These are phyloP conservation scores for Corynascus novoguineensis DNA, from an alignment of 495 filamentous ascomycete species.

Conservation along the genomic window DNA sequence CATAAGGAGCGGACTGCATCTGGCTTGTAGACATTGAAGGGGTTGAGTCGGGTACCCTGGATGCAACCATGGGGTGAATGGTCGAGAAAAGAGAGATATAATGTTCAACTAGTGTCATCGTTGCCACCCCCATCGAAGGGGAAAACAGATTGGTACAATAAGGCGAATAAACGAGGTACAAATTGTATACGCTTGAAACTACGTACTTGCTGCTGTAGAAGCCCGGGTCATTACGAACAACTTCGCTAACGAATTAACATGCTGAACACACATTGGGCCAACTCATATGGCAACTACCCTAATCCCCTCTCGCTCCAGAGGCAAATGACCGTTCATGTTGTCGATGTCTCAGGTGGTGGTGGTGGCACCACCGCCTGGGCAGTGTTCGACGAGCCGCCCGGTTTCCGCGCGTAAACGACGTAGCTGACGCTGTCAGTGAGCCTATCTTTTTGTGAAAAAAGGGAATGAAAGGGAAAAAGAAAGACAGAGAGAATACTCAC, in stretches of 20 bases:
- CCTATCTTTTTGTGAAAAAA: background rate
- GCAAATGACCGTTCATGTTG: background rate
- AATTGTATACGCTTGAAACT: background rate
- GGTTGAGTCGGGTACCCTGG: no score
- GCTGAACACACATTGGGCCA: background rate
- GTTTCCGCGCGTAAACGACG: constrained; percentile 28
- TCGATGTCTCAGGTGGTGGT: background rate
- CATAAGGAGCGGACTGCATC: no score
- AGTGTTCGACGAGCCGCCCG: background rate
- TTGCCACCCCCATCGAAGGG: no score
- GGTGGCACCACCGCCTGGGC: background rate
- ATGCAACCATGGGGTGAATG: no score
- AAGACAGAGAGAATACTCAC: constrained; percentile 23
- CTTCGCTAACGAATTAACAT: background rate
- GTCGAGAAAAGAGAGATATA: no score
- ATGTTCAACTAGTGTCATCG: no score
- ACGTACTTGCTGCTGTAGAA: background rate
- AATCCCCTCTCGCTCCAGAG: background rate
- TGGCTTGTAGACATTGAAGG: no score
- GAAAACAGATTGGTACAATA: no score
- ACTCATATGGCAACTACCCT: background rate
- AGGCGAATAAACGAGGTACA: background rate
- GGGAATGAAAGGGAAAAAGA: background rate
- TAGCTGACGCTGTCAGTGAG: constrained; percentile 6
- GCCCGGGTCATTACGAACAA: background rate